Base-by-base conservation (phyloP, 768 basidiomycete species). In the Kwoniella bestiolae region DNA sequence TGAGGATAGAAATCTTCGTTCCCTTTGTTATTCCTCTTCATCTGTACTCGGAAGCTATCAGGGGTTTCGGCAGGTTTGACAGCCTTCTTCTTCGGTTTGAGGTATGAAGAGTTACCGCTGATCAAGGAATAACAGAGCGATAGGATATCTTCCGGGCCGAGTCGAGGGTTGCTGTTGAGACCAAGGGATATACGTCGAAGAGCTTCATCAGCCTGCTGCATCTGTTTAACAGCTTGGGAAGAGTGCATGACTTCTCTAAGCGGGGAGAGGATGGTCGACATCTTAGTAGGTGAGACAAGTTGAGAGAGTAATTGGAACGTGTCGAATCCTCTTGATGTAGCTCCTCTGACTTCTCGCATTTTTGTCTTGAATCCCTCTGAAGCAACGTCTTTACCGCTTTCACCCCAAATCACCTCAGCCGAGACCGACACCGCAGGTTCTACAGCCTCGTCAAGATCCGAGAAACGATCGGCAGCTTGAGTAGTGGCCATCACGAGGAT, bases 331-430 rank as follows among this genome's bases (percentile, higher is more conserved):
- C 88, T 88, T n/a, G 91, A 87, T 2, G 88, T 85, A 26, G 92
- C 92, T 9, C 87, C 86, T 32, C 88, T 86, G 29, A 94, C 95
- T 82, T 99, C 95, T 23, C 90, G 86, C 87, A 93, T 91, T 81
- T 91, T 94, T 18, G 93, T 94, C 83, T 89, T 92, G 87, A 95
- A 97, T 26, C 89, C 94, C 71, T 94, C 92, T 3, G 89, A 84
- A 63, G 88, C 87, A 0, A 91, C 88, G 73, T 97, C 92, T 79
- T 91, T 91, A 14, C 90, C 91, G 1, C 94, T 94, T 77, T 94
- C 88, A 28, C 95, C 95, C 71, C 97, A 97, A 57, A 97, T 86
- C 56, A 97, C 95, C 75, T 92, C 93, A 0, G 89, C 88, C 16
- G 90, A 89, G 60, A 97, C 82, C 74, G 90, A 86, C 0, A 91